A percentile compares a stretch with the other conserved stretches of the same genome.
Conservation (phyloP, 1,139 yeast genomes). For the Blastobotrys petasosporus region DNA sequence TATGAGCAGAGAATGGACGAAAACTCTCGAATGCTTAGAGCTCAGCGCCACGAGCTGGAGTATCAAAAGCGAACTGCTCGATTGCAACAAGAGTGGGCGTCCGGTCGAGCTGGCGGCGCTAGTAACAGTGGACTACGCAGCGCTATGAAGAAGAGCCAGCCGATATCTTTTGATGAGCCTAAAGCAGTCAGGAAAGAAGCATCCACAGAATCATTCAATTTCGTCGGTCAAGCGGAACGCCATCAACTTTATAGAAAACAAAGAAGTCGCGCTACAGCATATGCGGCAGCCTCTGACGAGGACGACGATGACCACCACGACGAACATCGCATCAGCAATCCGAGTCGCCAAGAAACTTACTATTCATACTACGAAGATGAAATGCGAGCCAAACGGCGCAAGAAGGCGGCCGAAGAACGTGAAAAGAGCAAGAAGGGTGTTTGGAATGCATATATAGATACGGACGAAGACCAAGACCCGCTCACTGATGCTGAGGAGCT, state of each 20-base stretch:
- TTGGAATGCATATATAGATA: conserved; percentile 22
- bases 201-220: conserved; percentile 3
- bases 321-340: neutral
- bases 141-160: conserved; percentile 8
- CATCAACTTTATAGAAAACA: conserved; percentile 2
- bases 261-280: neutral
- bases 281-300: neutral
- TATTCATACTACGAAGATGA: conserved; percentile 19
- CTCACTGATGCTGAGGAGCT: too few relatives aligned
- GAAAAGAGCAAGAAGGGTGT: conserved; percentile 12
- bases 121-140: conserved; percentile 2
- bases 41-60: conserved; percentile 13
- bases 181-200: neutral
- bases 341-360: conserved; percentile 3
- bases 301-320: neutral
- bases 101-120: neutral
- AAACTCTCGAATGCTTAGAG: conserved; percentile 6
- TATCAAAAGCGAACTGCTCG: conserved; percentile 12
- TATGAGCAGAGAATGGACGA: conserved; percentile 5
- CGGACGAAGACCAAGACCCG: conserved; percentile 19
- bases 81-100: conserved; percentile 12
- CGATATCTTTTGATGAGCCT: conserved; percentile 1
- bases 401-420: conserved; percentile 13
- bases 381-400: conserved; percentile 15
- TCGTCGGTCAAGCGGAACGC: conserved; percentile 4